phyloP scores from a whole-genome alignment of 148 eudicot species.

The Chenopodium quinoa region DNA sequence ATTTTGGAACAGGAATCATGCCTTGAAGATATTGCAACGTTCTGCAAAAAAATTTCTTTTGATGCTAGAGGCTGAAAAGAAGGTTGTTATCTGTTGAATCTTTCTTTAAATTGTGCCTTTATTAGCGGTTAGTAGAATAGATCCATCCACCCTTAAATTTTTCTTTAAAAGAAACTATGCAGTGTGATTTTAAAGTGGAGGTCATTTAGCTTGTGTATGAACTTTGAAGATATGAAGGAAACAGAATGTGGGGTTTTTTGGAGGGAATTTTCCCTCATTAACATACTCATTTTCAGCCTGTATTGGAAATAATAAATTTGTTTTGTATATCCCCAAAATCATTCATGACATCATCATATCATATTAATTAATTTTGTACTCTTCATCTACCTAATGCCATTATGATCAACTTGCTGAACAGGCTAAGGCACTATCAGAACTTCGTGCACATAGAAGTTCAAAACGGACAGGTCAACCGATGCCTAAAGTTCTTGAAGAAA shows the following conservation, averaged over 20 bases:
- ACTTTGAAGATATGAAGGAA: not conserved
- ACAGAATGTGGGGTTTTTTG: not conserved
- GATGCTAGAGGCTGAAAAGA: slow-evolving; percentile 86
- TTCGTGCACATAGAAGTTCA: slow-evolving; percentile 88
- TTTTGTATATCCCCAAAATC: too few relatives aligned
- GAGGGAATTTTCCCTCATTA: too few relatives aligned
- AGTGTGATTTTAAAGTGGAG: not conserved
- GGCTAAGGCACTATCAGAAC: slow-evolving; percentile 79
- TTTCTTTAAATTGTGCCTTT: not conserved
- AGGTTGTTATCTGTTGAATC: slow-evolving; percentile 39
- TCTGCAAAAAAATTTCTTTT: slow-evolving; percentile 53
- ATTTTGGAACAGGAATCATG: slow-evolving; percentile 95
- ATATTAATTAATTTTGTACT: too few relatives aligned
- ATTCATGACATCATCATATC: too few relatives aligned
- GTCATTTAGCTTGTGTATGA: not conserved
- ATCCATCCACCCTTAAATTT: slow-evolving; percentile 1
- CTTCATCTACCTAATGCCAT: not conserved
- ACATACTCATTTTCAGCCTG: too few relatives aligned
- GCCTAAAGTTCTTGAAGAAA: slow-evolving; percentile 54
- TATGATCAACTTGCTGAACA: slow-evolving; percentile 29
- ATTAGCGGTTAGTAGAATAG: not conserved
- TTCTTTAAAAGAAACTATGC: not conserved
- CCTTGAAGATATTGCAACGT: slow-evolving; percentile 68
- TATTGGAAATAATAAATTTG: too few relatives aligned
- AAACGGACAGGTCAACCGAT: slow-evolving; percentile 41